Base-by-base conservation (phyloP, 2,329 filamentous ascomycete genomes). In the Pyrenochaeta sp. region DNA sequence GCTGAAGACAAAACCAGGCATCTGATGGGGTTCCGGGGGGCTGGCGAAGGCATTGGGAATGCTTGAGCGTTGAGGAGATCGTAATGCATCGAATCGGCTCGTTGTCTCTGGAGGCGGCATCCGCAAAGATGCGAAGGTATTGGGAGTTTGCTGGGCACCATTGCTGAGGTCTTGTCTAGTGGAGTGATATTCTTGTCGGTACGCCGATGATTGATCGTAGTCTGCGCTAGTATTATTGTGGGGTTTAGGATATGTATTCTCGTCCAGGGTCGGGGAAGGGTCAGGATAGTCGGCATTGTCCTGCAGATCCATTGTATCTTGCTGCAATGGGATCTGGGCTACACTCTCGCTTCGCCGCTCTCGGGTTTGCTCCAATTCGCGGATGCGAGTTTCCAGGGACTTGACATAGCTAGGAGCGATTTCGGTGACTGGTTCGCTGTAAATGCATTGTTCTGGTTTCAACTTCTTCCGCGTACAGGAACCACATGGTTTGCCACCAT, bases 401-500 rank as follows among this genome's bases (percentile, higher is more conserved):
- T 34, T 27, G 15, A 41, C 38, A 41, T 41, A 34, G n/a, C 38
- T 41, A 6, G 28, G 38, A 11, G 21, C 28, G 21, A 41, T 26
- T 17, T 31, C 38, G 20, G 38, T 17, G 19, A 14, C 18, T 15
- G 32, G 32, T 14, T 38, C 41, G 10, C 23, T 28, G 26, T 38
- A 38, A n/a, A 31, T 39, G 23, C 41, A 44, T 9, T 39, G 18
- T 24, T 39, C 41, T 10, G 34, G 24, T 7, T 20, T 13, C 9
- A 44, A 20, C 15, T 29, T 38, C 28, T 44, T 44, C 15, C 35
- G 24, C 6, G 18, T 32, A 28, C 41, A 44, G 15, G 41, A 32
- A 24, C 34, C 24, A 18, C 41, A 44, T 20, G 41, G 41, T 20
- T 27, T 26, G 3, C n/a, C 20, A n/a, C 41, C 41, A 15, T 44